A percentile compares a stretch with the other conserved stretches of the same genome.
Evolutionary conservation across 441 rosid genomes (phyloP).

Genomic region (Croton setiger): DNA sequence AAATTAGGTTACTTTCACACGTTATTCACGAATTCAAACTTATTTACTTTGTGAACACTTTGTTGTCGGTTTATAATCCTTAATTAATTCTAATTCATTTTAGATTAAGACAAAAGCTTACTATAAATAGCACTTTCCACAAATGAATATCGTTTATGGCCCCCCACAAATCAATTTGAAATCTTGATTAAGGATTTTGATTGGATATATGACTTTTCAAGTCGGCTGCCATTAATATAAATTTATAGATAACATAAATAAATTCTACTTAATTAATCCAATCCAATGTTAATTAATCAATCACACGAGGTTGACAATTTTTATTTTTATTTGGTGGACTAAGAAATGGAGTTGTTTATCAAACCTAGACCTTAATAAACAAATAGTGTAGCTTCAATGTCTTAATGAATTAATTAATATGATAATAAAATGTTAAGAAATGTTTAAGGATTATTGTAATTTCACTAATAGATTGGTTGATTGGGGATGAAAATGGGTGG

Average conservation of each 20-base stretch:
- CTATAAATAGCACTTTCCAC: background rate
- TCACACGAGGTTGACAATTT: background rate
- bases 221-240: background rate
- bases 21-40: too few species aligned
- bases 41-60: too few species aligned
- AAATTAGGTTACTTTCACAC: too few species aligned
- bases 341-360: constrained; percentile 24
- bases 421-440: too few species aligned
- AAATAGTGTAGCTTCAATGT: too few species aligned
- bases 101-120: background rate
- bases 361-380: constrained; percentile 25
- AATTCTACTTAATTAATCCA: too few species aligned
- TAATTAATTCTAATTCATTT: background rate
- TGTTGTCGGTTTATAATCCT: too few species aligned
- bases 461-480: too few species aligned
- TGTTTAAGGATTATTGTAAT: too few species aligned
- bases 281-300: background rate
- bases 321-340: background rate
- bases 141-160: background rate
- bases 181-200: background rate
- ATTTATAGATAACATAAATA: too few species aligned
- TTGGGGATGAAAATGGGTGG: too few species aligned
- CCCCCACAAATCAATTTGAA: constrained; percentile 4
- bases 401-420: too few species aligned
- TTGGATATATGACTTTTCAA: background rate